Conservation (phyloP, 495 filamentous ascomycete species). For the Podospora anserina region DNA sequence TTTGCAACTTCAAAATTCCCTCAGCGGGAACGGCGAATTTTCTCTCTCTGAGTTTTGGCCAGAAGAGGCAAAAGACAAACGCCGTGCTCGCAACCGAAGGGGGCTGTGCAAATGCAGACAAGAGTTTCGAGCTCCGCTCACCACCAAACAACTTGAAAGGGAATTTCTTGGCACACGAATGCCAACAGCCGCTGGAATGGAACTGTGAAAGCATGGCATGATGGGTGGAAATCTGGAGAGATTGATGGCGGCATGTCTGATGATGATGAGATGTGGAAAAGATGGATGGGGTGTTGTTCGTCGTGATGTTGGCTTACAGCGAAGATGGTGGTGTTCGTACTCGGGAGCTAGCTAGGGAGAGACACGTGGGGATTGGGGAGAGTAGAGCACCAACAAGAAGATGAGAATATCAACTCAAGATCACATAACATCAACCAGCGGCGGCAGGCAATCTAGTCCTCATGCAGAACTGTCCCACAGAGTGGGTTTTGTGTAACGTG, state of each 20-base stretch:
- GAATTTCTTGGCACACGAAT: neutral
- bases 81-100: neutral
- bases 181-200: neutral
- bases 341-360: neutral
- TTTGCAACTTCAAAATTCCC: slow-evolving; percentile 1
- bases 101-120: slow-evolving; percentile 1
- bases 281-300: neutral
- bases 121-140: neutral
- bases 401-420: neutral
- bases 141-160: neutral
- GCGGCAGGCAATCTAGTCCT: no score
- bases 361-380: neutral
- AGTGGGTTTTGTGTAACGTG: neutral
- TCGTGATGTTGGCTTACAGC: neutral
- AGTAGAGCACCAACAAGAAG: no score
- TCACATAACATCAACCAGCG: neutral
- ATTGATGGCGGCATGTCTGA: neutral
- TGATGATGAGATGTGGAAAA: neutral
- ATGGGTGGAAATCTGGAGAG: slow-evolving; percentile 1
- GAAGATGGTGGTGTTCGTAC: neutral
- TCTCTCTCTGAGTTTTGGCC: neutral
- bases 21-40: neutral
- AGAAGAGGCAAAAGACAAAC: slow-evolving; percentile 3
- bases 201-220: neutral
- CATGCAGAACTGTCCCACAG: no score